Conservation (phyloP, 1,284 basidiomycete genomes). For the Sutorius eximius region DNA sequence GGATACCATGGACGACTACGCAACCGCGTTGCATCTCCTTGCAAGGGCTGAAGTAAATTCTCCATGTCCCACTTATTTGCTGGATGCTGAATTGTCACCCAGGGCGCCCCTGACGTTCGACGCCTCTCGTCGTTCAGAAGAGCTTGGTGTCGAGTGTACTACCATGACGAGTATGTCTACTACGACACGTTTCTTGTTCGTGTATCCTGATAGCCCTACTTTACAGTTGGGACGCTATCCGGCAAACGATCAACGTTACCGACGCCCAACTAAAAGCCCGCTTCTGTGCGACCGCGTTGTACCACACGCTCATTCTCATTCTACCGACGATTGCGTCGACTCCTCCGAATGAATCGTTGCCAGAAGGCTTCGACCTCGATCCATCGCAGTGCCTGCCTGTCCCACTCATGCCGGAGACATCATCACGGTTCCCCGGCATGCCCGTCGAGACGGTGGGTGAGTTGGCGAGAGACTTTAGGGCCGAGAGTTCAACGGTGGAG, state of each 20-base stretch:
- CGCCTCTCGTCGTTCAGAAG: constrained; percentile 67
- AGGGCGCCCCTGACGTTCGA: constrained; percentile 72
- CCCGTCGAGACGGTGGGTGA: constrained; percentile 60
- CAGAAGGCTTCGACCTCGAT: constrained; percentile 50
- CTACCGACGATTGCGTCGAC: constrained; percentile 35
- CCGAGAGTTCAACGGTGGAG: constrained; percentile 56
- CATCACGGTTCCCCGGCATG: constrained; percentile 68
- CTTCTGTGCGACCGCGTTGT: constrained; percentile 70
- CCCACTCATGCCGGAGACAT: constrained; percentile 57
- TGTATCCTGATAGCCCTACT: constrained; percentile 3
- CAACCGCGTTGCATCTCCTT: constrained; percentile 64
- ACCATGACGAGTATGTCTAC: constrained; percentile 78
- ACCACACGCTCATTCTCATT: constrained; percentile 54
- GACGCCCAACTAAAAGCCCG: constrained; percentile 70
- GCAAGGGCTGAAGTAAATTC: constrained; percentile 51
- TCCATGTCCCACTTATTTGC: neutral
- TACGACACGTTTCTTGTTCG: neutral
- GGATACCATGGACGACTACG: constrained; percentile 56
- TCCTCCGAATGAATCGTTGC: constrained; percentile 36
- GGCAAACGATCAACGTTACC: constrained; percentile 64
- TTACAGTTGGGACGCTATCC: constrained; percentile 69
- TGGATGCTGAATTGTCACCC: constrained; percentile 9
- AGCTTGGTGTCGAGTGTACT: constrained; percentile 85
- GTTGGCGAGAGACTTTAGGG: constrained; percentile 56
- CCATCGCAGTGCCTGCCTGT: constrained; percentile 55